phyloP scores from a whole-genome alignment of 306 rosid species.

The Luffa aegyptiaca region DNA sequence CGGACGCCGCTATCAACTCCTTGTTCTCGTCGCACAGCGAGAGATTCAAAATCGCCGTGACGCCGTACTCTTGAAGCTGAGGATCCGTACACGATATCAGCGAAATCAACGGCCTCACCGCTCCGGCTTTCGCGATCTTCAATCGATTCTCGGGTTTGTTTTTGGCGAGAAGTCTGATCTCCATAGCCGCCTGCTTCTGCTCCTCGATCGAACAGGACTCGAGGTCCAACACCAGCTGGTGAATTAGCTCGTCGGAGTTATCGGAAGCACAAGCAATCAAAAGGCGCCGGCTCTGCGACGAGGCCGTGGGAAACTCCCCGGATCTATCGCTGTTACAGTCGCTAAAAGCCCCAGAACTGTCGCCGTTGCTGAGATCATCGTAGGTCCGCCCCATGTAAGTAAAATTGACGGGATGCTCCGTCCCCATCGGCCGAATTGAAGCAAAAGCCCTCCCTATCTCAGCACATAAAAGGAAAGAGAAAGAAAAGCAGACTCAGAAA shows the following conservation, averaged over 20 bases:
- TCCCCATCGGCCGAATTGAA: conserved; percentile 32
- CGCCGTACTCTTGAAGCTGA: conserved; percentile 93
- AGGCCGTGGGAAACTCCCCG: conserved; percentile 64
- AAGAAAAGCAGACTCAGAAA: background rate
- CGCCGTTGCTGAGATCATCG: conserved; percentile 42
- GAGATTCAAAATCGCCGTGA: conserved; percentile 81
- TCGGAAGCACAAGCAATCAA: conserved; percentile 59
- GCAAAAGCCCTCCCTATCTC: background rate
- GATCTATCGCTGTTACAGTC: conserved; percentile 95
- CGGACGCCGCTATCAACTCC: conserved; percentile 54
- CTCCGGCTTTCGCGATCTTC: conserved; percentile 67
- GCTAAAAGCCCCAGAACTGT: conserved; percentile 69
- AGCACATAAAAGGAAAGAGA: conserved; percentile 5
- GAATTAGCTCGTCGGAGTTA: conserved; percentile 71
- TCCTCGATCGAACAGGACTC: conserved; percentile 63
- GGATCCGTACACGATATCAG: conserved; percentile 53
- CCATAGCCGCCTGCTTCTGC: conserved; percentile 92
- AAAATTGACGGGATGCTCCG: conserved; percentile 26
- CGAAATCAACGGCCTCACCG: conserved; percentile 66
- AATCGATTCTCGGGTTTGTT: conserved; percentile 74
- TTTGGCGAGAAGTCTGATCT: conserved; percentile 82
- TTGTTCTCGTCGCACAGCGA: conserved; percentile 92
- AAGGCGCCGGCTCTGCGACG: conserved; percentile 54
- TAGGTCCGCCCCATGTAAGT: conserved; percentile 44
- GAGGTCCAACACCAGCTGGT: conserved; percentile 57